Base-by-base conservation (phyloP, 2,329 filamentous ascomycete species). In the Sporothrix sp. region DNA sequence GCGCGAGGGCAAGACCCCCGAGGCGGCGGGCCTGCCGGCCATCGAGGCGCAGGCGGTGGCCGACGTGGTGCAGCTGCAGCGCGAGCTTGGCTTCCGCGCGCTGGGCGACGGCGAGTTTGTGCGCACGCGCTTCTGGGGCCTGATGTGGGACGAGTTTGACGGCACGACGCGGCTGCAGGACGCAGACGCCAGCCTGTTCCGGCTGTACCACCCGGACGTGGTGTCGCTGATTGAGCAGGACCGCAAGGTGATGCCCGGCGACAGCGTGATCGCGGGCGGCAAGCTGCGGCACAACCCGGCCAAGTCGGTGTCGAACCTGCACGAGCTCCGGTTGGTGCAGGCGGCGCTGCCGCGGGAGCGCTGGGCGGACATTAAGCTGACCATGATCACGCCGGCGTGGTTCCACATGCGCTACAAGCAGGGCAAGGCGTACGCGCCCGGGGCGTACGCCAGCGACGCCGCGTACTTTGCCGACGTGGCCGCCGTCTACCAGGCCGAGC, bases 71-170 rank as follows among this genome's bases (percentile, higher is more conserved):
- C 71, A 76, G 57, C 68, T 73, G 50, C 81, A 84, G 68, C 68
- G 75, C 53, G 70, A 79, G 58, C 66, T 78, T 16, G 75, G 78
- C 23, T 74, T 79, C 54, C 71, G 72, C 42, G 72, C 71, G 10
- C 66, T 82, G 48, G 78, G 75, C 16, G 79, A 80, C 58, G 81
- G 81, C 57, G 80, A 84, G 63, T 84, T 81, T 37, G 60, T 60
- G 7, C 61, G 63, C 21, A 61, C 62, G 32, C 61, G 62, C 32
- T 64, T 64, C 52, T 64, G 62, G 62, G 62, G 62, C 37, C 61
- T 58, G 21, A 63, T 62, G 52, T 64, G 69, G 53, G 67, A 70
- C 48, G 66, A 70, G 56, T 63, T 61, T 51, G 70, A 70, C 30
- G 74, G 74, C 47, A 72, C 71, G 21, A 60, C 65, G 35, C 68